These are phyloP conservation scores for Citrullus amarus DNA, from an alignment of 306 rosid genomes.

Conservation along the genomic window DNA sequence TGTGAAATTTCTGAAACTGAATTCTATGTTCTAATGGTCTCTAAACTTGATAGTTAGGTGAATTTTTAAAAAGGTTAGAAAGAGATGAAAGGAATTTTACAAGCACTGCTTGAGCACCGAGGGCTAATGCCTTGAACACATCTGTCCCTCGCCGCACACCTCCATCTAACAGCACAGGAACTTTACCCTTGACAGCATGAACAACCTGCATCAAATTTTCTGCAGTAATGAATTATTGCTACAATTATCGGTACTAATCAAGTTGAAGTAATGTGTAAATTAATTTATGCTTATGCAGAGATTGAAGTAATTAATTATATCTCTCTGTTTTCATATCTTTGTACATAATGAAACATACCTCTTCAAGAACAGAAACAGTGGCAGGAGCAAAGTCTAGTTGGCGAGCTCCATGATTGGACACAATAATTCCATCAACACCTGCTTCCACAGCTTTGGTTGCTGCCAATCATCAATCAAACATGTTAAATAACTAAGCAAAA, in stretches of 20 bases:
- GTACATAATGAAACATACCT: conserved; percentile 8
- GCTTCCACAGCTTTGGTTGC: conserved; percentile 25
- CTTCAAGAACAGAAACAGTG: conserved; percentile 29
- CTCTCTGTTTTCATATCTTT: background rate
- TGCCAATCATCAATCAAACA: background rate
- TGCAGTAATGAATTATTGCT: background rate
- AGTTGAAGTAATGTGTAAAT: background rate
- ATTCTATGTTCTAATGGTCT: too few species aligned
- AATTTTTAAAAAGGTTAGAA: too few species aligned
- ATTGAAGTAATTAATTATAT: background rate
- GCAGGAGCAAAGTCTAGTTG: conserved; percentile 25
- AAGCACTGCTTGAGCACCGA: conserved; percentile 52
- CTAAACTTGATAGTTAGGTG: too few species aligned
- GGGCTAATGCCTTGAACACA: conserved; percentile 55
- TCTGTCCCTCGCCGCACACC: conserved; percentile 57
- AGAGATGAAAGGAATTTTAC: background rate
- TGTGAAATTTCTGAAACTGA: too few species aligned
- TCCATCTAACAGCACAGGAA: conserved; percentile 47
- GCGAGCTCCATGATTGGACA: conserved; percentile 37
- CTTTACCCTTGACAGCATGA: conserved; percentile 33
- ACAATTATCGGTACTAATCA: background rate
- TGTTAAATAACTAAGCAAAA: background rate
- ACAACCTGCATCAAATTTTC: conserved; percentile 28
- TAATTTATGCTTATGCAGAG: background rate
- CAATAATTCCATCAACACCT: conserved; percentile 25